These are phyloP conservation scores for Tieghemostelium lacteum DNA, from an alignment of 78 protist genomes.

Conservation along the genomic window DNA sequence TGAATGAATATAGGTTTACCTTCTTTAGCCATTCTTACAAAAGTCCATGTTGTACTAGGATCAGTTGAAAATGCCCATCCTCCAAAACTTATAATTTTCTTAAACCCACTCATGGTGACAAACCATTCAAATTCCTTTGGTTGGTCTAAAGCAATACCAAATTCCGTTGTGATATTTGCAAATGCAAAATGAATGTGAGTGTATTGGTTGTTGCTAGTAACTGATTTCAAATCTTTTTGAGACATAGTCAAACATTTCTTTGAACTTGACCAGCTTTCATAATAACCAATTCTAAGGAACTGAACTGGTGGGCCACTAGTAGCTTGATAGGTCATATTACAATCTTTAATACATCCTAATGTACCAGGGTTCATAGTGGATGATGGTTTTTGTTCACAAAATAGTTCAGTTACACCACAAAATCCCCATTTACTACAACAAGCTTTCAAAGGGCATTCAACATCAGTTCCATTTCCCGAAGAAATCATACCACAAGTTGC, in stretches of 20 bases:
- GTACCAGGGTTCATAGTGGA: background rate
- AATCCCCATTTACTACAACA: constrained; percentile 9
- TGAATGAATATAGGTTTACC: background rate
- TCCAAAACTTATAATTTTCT: background rate
- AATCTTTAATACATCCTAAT: background rate
- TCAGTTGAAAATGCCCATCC: background rate
- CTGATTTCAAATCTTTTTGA: background rate
- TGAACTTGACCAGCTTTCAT: background rate
- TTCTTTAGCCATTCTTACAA: background rate
- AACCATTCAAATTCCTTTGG: background rate
- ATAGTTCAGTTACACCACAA: background rate
- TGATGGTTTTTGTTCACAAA: background rate
- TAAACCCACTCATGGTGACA: background rate
- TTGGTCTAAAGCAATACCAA: background rate
- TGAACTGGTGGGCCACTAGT: background rate
- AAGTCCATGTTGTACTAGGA: background rate
- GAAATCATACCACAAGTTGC: background rate
- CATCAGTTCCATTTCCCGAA: background rate
- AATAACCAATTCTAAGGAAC: constrained; percentile 8
- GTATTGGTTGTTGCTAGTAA: background rate
- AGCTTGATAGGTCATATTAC: background rate
- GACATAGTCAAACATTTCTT: background rate
- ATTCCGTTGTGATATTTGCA: background rate
- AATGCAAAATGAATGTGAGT: constrained; percentile 8
- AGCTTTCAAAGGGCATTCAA: background rate